A percentile compares a stretch with the other conserved stretches of the same genome.
Evolutionary conservation across 2,329 filamentous ascomycete species (phyloP).

Genomic region (Neonectria coccinea): DNA sequence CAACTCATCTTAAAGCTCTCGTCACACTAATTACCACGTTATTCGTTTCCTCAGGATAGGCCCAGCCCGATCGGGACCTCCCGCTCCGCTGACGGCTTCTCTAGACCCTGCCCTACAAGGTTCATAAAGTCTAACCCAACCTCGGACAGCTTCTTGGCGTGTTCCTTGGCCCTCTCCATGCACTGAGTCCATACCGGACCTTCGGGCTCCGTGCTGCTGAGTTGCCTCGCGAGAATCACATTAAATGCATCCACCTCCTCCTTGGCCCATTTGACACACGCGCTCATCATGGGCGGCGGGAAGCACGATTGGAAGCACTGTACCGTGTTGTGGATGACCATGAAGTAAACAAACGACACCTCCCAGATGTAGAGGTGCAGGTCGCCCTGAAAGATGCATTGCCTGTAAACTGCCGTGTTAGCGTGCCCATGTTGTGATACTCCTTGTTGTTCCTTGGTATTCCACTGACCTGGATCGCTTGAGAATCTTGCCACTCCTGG

Average conservation of each 20-base stretch:
- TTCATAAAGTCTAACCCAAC: conserved; percentile 92
- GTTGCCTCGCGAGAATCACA: conserved; percentile 80
- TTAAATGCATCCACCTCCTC: conserved; percentile 94
- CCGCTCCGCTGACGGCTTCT: conserved; percentile 40
- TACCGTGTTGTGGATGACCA: conserved; percentile 92
- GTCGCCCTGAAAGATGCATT: conserved; percentile 95
- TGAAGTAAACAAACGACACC: conserved; percentile 95
- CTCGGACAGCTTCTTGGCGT: conserved; percentile 82
- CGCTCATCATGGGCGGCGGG: conserved; percentile 86
- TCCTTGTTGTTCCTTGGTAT: no score
- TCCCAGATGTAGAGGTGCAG: conserved; percentile 95
- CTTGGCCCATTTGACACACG: conserved; percentile 98
- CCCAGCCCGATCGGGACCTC: conserved; percentile 47
- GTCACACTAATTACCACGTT: conserved; percentile 9
- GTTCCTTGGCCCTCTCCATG: conserved; percentile 82
- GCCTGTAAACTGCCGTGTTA: conserved; percentile 62
- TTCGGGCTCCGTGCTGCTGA: conserved; percentile 85
- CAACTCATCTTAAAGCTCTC: conserved; percentile 9
- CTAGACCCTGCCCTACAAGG: conserved; percentile 74
- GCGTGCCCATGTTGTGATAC: neutral
- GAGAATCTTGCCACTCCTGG: conserved; percentile 81
- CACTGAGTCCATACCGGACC: conserved; percentile 84
- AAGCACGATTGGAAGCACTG: conserved; percentile 90
- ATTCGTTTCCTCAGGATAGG: conserved; percentile 39
- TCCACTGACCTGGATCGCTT: conserved; percentile 78